Conservation (phyloP, 352 stramenopile genomes). For the Pythium dissimile region DNA sequence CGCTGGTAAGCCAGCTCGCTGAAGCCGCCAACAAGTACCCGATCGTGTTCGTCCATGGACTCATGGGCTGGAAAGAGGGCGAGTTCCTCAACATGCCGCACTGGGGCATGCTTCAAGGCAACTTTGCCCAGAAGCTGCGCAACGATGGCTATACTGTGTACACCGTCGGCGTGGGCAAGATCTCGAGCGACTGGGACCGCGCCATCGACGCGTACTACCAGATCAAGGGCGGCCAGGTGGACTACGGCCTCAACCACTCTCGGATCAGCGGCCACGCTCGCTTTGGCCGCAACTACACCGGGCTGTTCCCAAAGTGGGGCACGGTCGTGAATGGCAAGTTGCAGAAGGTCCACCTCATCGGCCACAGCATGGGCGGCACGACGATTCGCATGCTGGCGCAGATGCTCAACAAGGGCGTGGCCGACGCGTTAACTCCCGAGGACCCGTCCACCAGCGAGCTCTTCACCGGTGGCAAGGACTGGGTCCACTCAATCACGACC, state of each 20-base stretch:
- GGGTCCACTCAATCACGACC: slow-evolving; percentile 16
- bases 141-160: slow-evolving; percentile 41
- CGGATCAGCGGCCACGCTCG: slow-evolving; percentile 30
- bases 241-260: slow-evolving; percentile 29
- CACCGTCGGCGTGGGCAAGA: slow-evolving; percentile 44
- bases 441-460: slow-evolving; percentile 4
- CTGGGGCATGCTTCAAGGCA: slow-evolving; percentile 47
- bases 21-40: slow-evolving; percentile 34
- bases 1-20: not conserved
- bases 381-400: slow-evolving; percentile 13
- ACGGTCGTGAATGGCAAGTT: slow-evolving; percentile 14
- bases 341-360: slow-evolving; percentile 28
- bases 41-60: slow-evolving; percentile 50
- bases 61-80: slow-evolving; percentile 39
- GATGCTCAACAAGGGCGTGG: slow-evolving; percentile 11
- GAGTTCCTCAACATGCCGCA: slow-evolving; percentile 46
- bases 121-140: slow-evolving; percentile 39
- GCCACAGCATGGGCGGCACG: slow-evolving; percentile 15
- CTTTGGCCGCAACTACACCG: slow-evolving; percentile 13
- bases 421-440: not conserved
- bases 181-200: slow-evolving; percentile 66
- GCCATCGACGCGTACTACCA: slow-evolving; percentile 57
- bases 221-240: slow-evolving; percentile 30
- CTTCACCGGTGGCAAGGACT: slow-evolving; percentile 19
- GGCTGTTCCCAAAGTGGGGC: slow-evolving; percentile 27